Evolutionary conservation across 345 rosid species (phyloP), one percentile per base, ranked within the genome.

Genomic region (Orychophragmus violaceus): DNA sequence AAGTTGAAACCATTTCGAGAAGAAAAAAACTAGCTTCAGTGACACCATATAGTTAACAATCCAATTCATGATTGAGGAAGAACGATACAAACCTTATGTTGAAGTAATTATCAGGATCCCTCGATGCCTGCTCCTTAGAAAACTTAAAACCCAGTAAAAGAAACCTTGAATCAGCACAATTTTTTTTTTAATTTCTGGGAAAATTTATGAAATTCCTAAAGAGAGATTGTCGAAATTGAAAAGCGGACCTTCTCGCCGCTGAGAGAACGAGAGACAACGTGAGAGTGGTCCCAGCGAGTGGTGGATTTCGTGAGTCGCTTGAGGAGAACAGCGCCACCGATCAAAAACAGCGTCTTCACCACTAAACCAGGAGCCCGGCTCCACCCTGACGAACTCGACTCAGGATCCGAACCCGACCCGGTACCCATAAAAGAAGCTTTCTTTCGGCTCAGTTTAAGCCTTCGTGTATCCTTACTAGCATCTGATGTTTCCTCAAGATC

Each of bases 261-360:
- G 41, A 93, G 90, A 5, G 96, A 86, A 22, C 87, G 91, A 70
- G 94, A 56, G 48, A 93, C 98, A 70, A 82, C 66, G 45, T 79
- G 84, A 59, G 91, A 76, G 68, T 90, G 96, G 80, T 90, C 98
- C 88, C 98, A 77, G 53, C 97, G 94, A 24, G 98, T 88, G 22
- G 93, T 82, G 64, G 96, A 90, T 78, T 86, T 90, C 65, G 98
- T 90, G 62, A 93, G 87, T n/a, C 90, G 81, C 72, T 84, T 88
- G 12, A 93, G 81, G 50, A 93, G 84, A 73, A 86, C 17, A 3
- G 88, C 96, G 3, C 97, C 94, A 21, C 96, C 98, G 7, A 89
- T 79, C n/a, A 93, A 19, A 55, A 84, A 79, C 64, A 87, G 69
- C 52, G 94, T 75, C 86, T 88, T 93, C 66, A 83, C 70, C 17